Evolutionary conservation across 2,329 filamentous ascomycete genomes (phyloP).

Genomic region (Xylaria hypoxylon): DNA sequence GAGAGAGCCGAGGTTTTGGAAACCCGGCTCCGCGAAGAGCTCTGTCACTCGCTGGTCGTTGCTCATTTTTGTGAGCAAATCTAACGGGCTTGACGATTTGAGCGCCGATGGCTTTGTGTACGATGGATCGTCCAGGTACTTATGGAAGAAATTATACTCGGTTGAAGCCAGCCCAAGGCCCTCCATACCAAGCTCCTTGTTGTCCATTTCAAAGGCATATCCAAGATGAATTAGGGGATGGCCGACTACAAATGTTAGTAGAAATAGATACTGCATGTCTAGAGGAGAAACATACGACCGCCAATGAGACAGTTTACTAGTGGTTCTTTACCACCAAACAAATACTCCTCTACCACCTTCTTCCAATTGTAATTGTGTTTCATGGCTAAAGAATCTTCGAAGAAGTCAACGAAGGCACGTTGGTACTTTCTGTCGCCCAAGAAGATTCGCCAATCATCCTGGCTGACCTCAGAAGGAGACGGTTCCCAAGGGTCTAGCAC

Average conservation of each 20-base stretch:
- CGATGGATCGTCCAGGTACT: slow-evolving; percentile 76
- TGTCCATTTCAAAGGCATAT: slow-evolving; percentile 92
- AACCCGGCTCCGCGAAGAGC: slow-evolving; percentile 69
- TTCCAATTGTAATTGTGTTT: slow-evolving; percentile 86
- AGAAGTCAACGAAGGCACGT: slow-evolving; percentile 92
- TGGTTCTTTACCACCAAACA: slow-evolving; percentile 80
- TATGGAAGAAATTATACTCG: slow-evolving; percentile 70
- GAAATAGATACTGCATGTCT: slow-evolving; percentile 16
- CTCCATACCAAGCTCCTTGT: slow-evolving; percentile 88
- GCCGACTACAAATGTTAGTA: slow-evolving; percentile 70
- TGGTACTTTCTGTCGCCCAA: slow-evolving; percentile 85
- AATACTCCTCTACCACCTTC: slow-evolving; percentile 77
- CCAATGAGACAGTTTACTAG: slow-evolving; percentile 83
- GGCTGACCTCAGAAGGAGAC: slow-evolving; percentile 84
- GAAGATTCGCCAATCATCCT: slow-evolving; percentile 87
- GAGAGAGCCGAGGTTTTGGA: slow-evolving; percentile 73
- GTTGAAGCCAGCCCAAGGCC: slow-evolving; percentile 76
- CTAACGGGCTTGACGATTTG: slow-evolving; percentile 71
- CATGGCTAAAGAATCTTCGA: slow-evolving; percentile 87
- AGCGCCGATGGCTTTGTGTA: slow-evolving; percentile 75
- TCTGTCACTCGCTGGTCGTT: slow-evolving; percentile 77
- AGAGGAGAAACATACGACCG: slow-evolving; percentile 70
- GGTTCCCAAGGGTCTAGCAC: slow-evolving; percentile 82
- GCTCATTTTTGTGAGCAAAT: slow-evolving; percentile 77
- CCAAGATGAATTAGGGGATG: slow-evolving; percentile 94